A percentile compares a stretch with the other conserved stretches of the same genome.
phyloP scores from a whole-genome alignment of 805 yeast genomes.

The Metschnikowia cubensis region DNA sequence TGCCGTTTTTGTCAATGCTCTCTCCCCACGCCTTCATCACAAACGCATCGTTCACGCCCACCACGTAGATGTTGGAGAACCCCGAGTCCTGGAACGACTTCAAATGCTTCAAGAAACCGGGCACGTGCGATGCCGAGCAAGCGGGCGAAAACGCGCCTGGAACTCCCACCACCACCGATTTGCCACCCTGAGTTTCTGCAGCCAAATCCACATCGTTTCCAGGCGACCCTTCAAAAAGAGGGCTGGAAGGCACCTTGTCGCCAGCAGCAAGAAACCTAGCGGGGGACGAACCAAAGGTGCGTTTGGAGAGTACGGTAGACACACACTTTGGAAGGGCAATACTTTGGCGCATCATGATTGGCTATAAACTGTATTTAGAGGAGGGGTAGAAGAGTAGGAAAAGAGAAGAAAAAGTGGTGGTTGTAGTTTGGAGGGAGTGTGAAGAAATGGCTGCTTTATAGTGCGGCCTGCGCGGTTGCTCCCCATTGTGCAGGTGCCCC shows the following conservation, averaged over 20 bases:
- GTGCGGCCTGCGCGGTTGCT: too few relatives aligned
- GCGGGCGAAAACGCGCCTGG: constrained; percentile 77
- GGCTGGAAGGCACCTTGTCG: constrained; percentile 53
- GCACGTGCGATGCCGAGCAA: constrained; percentile 68
- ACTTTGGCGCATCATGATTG: neutral
- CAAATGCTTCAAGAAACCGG: constrained; percentile 59
- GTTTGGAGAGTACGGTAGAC: neutral
- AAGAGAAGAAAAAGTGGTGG: too few relatives aligned
- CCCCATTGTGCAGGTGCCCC: too few relatives aligned
- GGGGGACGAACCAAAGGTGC: constrained; percentile 18
- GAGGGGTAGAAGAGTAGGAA: too few relatives aligned
- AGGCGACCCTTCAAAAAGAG: constrained; percentile 61
- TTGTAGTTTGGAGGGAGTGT: too few relatives aligned
- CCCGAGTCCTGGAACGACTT: constrained; percentile 62
- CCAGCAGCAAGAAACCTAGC: constrained; percentile 47
- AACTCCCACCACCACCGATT: constrained; percentile 45
- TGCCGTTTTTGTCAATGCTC: constrained; percentile 22
- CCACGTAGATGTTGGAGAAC: constrained; percentile 54
- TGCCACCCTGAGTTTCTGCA: constrained; percentile 43
- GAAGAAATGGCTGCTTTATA: too few relatives aligned
- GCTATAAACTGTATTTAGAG: too few relatives aligned
- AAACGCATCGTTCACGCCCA: constrained; percentile 84
- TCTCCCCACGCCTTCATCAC: constrained; percentile 81
- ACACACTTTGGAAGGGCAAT: neutral
- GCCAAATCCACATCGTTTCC: constrained; percentile 58